Conservation (phyloP, 345 rosid species). For the Durio zibethinus region DNA sequence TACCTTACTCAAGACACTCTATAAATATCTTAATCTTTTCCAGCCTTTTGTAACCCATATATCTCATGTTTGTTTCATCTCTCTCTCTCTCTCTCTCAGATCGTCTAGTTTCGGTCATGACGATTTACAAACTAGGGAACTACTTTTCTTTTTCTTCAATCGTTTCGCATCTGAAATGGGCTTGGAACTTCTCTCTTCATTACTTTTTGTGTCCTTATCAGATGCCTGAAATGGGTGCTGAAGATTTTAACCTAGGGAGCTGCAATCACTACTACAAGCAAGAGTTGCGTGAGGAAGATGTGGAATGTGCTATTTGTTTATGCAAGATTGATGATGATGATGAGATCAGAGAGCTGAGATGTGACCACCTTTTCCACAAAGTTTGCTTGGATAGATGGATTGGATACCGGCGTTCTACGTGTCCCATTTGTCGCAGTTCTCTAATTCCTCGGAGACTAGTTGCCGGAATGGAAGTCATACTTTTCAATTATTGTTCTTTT, state of each 20-base stretch:
- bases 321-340: slow-evolving; percentile 25
- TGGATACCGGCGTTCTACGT: slow-evolving; percentile 7
- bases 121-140: neutral
- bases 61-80: neutral
- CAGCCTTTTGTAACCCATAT: neutral
- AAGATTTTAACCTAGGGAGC: neutral
- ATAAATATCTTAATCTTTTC: neutral
- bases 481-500: slow-evolving; percentile 8
- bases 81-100: too few species aligned
- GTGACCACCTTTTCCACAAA: slow-evolving; percentile 40
- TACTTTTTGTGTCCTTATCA: neutral
- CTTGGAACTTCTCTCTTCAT: neutral
- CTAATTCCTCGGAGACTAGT: slow-evolving; percentile 3
- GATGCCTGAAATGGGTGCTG: neutral
- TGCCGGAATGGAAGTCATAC: slow-evolving; percentile 10
- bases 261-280: too few species aligned
- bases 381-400: slow-evolving; percentile 38
- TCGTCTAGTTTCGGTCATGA: neutral
- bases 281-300: neutral
- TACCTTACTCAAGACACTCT: neutral
- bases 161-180: neutral
- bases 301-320: slow-evolving; percentile 29
- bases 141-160: neutral
- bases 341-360: slow-evolving; percentile 28
- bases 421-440: slow-evolving; percentile 40